Base-by-base conservation (phyloP, 2,329 filamentous ascomycete genomes). In the Alternaria conjuncta region DNA sequence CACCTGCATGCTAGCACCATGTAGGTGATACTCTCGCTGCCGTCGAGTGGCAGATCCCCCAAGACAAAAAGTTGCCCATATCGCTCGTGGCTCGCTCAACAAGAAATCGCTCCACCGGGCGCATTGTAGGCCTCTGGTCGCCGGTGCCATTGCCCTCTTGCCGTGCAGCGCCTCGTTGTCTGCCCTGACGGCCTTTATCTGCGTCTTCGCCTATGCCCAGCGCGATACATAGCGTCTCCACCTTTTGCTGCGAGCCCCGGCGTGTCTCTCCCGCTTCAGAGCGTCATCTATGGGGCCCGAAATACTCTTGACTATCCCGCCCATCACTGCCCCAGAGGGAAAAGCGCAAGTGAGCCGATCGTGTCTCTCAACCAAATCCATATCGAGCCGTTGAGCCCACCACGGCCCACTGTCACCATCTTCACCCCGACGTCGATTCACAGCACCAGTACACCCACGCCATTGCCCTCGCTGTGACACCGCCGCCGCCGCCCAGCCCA, bases 281-380 rank as follows among this genome's bases (percentile, higher is more conserved):
- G 67, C 67, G 67, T 70, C 67, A 70, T 66, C 55, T 51, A 61
- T 55, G 54, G 56, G 60, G 60, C 62, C 65, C 65, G 46, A 66
- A 65, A 69, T 67, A 61, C 60, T 36, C 18, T 30, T n/a, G 67
- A 55, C 26, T 60, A 70, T 36, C 18, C 28, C 20, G 67, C 51
- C 23, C 57, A 70, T 70, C 68, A 54, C 53, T 63, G 44, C 66
- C 58, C 21, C 26, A 36, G 60, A n/a, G 47, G 68, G 54, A 60
- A 53, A 63, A 60, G 68, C 61, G 61, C 57, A 46, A 44, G 49
- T 58, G 55, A 61, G 66, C 64, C 66, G 60, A 63, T 68, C 64
- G 60, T 64, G 49, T 54, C 63, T 64, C 65, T 64, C 68, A 67
- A 68, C 68, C 60, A 65, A 64, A 60, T 50, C 58, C 64, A 66